Conservation (phyloP, 2,329 filamentous ascomycete genomes). For the Colletotrichum plurivorum region DNA sequence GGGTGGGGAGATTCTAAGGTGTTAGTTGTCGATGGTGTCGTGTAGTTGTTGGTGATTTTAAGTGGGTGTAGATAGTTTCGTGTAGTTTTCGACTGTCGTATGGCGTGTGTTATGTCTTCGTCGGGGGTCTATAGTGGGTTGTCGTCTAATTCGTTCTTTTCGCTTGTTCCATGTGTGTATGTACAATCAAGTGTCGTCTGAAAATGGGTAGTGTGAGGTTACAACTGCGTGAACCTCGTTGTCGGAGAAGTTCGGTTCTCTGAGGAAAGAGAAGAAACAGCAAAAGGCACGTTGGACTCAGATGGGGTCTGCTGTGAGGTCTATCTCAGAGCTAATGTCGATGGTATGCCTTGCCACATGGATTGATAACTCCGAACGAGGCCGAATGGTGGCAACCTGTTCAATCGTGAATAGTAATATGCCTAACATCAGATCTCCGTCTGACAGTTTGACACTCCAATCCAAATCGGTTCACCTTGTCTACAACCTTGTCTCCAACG, state of each 20-base stretch:
- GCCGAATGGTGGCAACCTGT: conserved; percentile 13
- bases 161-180: background rate
- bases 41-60: no score
- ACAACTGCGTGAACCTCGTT: background rate
- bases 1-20: no score
- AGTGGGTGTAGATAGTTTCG: no score
- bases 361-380: background rate
- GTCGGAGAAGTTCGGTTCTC: background rate
- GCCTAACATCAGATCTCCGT: background rate
- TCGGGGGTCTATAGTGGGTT: background rate
- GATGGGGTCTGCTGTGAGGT: conserved; percentile 1
- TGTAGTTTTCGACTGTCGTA: no score
- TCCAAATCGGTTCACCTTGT: background rate
- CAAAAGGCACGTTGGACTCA: background rate
- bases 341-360: background rate
- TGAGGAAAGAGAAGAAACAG: background rate
- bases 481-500: background rate
- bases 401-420: conserved; percentile 1
- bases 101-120: background rate
- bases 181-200: background rate
- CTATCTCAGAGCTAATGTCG: background rate
- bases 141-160: background rate
- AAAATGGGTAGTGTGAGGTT: background rate
- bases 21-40: no score
- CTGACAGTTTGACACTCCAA: background rate